phyloP scores from a whole-genome alignment of 148 eudicot species.

The Silene conica region DNA sequence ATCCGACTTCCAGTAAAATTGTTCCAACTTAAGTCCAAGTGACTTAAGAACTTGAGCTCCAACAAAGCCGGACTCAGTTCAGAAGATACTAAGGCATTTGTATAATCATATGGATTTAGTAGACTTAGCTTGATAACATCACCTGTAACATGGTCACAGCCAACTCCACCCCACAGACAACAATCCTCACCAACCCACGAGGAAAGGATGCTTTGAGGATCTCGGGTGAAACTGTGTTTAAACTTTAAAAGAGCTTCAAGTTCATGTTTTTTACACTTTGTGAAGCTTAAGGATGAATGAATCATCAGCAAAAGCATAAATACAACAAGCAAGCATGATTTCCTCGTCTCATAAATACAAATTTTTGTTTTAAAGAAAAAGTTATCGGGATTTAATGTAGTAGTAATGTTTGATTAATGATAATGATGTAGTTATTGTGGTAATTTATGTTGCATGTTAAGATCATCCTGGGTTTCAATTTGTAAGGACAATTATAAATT shows the following conservation, averaged over 20 bases:
- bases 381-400: no score
- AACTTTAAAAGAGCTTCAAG: constrained; percentile 13
- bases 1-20: neutral
- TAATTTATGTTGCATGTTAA: no score
- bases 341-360: no score
- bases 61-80: neutral
- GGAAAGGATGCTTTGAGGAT: neutral
- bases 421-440: no score
- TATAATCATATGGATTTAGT: no score
- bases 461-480: no score
- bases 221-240: neutral
- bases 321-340: neutral
- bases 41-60: constrained; percentile 1
- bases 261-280: neutral
- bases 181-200: constrained; percentile 4
- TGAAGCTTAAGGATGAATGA: neutral
- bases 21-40: constrained; percentile 13
- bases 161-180: constrained; percentile 21
- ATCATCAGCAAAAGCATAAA: neutral
- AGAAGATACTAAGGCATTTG: neutral
- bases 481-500: no score
- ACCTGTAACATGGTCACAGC: constrained; percentile 11
- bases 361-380: no score
- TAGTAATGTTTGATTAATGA: no score
- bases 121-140: neutral